phyloP scores from a whole-genome alignment of 192 early-diverging fungal genomes.

The Paraglomus brasilianum region DNA sequence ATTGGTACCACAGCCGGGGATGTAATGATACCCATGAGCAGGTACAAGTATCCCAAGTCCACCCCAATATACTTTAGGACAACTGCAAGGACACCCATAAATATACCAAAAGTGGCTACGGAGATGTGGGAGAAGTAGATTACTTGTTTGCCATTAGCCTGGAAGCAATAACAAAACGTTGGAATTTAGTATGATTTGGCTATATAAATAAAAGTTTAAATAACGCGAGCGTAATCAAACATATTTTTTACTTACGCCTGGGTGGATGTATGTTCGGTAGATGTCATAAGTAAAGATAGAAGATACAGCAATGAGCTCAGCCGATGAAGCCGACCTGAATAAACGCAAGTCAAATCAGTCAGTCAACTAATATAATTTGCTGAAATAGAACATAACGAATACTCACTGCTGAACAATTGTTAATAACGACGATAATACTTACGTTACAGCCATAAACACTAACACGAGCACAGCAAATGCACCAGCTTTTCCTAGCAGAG shows the following conservation, averaged over 20 bases:
- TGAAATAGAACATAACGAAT: conserved; percentile 5
- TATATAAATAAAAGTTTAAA: not conserved
- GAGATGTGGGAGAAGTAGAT: conserved; percentile 52
- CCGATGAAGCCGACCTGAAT: conserved; percentile 58
- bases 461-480: conserved; percentile 63
- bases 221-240: no score
- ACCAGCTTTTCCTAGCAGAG: conserved; percentile 60
- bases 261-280: conserved; percentile 70
- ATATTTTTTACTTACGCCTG: conserved; percentile 35
- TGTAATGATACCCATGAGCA: conserved; percentile 65
- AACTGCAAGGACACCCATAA: conserved; percentile 68
- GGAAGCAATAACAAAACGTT: no score
- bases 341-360: not conserved
- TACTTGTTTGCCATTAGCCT: conserved; percentile 61
- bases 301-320: conserved; percentile 73
- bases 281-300: conserved; percentile 73
- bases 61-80: conserved; percentile 64
- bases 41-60: conserved; percentile 64
- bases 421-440: conserved; percentile 62
- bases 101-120: conserved; percentile 59
- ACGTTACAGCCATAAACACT: conserved; percentile 77
- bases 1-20: conserved; percentile 66
- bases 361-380: no score
- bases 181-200: not conserved
- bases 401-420: conserved; percentile 68